A percentile compares a stretch with the other conserved stretches of the same genome.
Evolutionary conservation across 2,329 filamentous ascomycete species (phyloP).

Genomic region (Domatiomyces catenatus): DNA sequence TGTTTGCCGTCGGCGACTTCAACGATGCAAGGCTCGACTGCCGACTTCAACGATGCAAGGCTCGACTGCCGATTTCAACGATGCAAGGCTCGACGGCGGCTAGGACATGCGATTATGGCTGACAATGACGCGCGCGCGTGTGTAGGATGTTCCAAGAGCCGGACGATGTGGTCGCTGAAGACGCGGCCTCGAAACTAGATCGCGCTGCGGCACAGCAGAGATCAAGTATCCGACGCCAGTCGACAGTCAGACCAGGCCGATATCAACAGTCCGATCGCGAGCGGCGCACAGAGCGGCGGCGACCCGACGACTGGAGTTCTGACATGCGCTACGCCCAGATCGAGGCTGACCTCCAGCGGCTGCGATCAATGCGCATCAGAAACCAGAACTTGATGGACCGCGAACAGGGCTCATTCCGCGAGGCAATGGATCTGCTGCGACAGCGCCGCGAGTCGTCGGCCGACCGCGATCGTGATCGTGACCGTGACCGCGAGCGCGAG

Average conservation of each 20-base stretch:
- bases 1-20: slow-evolving; percentile 1
- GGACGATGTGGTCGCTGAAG: slow-evolving; percentile 29
- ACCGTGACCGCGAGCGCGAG: slow-evolving; percentile 13
- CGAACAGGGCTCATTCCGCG: neutral
- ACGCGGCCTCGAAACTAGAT: slow-evolving; percentile 35
- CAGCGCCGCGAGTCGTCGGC: neutral
- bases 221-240: slow-evolving; percentile 43
- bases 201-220: slow-evolving; percentile 34
- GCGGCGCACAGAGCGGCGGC: slow-evolving; percentile 3
- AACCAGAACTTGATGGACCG: slow-evolving; percentile 4
- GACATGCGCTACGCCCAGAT: slow-evolving; percentile 5
- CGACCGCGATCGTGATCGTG: slow-evolving; percentile 13
- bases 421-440: slow-evolving; percentile 11
- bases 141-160: slow-evolving; percentile 41
- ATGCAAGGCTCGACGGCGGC: slow-evolving; percentile 9
- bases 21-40: slow-evolving; percentile 8
- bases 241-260: slow-evolving; percentile 19
- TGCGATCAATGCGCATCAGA: slow-evolving; percentile 6
- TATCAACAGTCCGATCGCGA: slow-evolving; percentile 6
- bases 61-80: slow-evolving; percentile 6
- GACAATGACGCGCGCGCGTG: slow-evolving; percentile 1
- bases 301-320: slow-evolving; percentile 4
- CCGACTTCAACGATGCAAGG: slow-evolving; percentile 4
- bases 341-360: slow-evolving; percentile 9
- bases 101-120: slow-evolving; percentile 2